phyloP scores from a whole-genome alignment of 176 grass and related monocot genomes.

The Bromus sterilis region DNA sequence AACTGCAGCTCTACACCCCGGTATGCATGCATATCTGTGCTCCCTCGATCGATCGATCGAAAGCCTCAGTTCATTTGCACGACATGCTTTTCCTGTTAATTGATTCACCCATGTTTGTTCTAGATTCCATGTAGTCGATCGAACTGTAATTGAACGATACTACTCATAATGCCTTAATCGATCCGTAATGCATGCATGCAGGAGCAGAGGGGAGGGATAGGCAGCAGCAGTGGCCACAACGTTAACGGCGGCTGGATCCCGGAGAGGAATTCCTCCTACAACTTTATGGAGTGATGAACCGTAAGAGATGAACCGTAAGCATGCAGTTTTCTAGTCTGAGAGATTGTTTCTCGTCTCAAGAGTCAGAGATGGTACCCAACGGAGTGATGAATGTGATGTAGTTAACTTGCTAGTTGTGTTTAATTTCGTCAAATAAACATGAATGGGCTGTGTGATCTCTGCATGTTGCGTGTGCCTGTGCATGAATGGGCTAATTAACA shows the following conservation, averaged over 20 bases:
- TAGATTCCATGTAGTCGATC: no score
- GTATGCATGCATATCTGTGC: neutral
- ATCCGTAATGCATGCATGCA: slow-evolving; percentile 8
- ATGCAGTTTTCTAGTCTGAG: neutral
- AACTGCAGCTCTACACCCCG: slow-evolving; percentile 31
- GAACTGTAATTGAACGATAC: no score
- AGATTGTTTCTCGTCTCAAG: neutral
- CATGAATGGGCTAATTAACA: neutral
- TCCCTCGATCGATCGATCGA: neutral
- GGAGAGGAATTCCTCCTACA: slow-evolving; percentile 36
- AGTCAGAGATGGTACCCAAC: neutral
- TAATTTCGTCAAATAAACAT: slow-evolving; percentile 31
- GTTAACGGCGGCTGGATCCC: slow-evolving; percentile 30
- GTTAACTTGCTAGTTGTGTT: slow-evolving; percentile 14
- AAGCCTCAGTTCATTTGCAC: no score
- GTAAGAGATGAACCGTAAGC: neutral
- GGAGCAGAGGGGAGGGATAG: slow-evolving; percentile 42
- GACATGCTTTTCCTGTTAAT: no score
- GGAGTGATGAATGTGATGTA: slow-evolving; percentile 10
- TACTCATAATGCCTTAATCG: no score
- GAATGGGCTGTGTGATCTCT: neutral
- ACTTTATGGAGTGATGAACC: slow-evolving; percentile 37
- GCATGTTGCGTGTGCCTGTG: neutral
- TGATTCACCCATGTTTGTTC: no score
- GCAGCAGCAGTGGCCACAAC: slow-evolving; percentile 21